phyloP scores from a whole-genome alignment of 2,329 filamentous ascomycete genomes.

The Phoma sp. region DNA sequence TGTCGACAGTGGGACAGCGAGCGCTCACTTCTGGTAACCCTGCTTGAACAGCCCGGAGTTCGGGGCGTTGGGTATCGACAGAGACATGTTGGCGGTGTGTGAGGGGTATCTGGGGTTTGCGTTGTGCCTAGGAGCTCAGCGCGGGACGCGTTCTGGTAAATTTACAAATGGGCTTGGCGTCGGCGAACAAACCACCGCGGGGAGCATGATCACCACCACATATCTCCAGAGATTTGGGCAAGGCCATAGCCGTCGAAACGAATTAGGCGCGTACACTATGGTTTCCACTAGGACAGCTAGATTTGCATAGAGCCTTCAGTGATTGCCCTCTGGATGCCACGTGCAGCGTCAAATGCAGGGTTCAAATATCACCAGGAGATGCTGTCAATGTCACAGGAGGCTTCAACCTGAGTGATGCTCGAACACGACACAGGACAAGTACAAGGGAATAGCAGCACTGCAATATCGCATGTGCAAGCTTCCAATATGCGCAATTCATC shows the following conservation, averaged over 20 bases:
- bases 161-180: slow-evolving; percentile 14
- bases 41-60: slow-evolving; percentile 94
- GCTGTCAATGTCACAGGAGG: not conserved
- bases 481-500: not conserved
- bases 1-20: slow-evolving; percentile 22
- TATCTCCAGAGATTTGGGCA: not conserved
- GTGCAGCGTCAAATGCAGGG: not conserved
- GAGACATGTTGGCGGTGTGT: slow-evolving; percentile 72
- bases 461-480: not conserved
- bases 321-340: not conserved
- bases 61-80: slow-evolving; percentile 92
- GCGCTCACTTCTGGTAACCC: slow-evolving; percentile 88
- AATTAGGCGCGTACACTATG: too few species aligned
- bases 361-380: not conserved
- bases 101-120: slow-evolving; percentile 41
- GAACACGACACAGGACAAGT: not conserved
- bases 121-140: slow-evolving; percentile 36
- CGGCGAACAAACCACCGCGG: slow-evolving; percentile 4
- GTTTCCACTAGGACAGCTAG: too few species aligned
- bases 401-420: not conserved
- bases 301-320: not conserved
- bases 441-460: too few species aligned
- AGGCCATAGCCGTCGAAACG: too few species aligned
- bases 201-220: not conserved
- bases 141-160: slow-evolving; percentile 38